Evolutionary conservation across 2,329 filamentous ascomycete genomes (phyloP).

Genomic region (Aspergillus fructus): DNA sequence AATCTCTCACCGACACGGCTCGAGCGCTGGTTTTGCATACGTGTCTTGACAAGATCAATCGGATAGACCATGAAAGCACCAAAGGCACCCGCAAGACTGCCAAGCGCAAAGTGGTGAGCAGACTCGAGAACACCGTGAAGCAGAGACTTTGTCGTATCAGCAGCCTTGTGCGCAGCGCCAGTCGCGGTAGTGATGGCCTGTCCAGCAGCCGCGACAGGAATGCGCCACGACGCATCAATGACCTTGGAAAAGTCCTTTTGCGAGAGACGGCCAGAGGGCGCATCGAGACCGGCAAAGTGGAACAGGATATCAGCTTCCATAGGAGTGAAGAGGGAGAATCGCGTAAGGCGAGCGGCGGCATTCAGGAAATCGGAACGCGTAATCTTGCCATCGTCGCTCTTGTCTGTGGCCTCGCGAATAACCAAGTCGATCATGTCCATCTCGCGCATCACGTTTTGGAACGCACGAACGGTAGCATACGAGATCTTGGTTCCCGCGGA

Average conservation of each 20-base stretch:
- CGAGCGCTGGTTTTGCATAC: constrained; percentile 94
- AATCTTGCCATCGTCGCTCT: constrained; percentile 87
- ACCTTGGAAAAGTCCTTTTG: constrained; percentile 90
- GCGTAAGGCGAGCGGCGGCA: constrained; percentile 84
- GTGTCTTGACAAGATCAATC: constrained; percentile 97
- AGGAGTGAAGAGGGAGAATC: constrained; percentile 94
- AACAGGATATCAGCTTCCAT: constrained; percentile 99
- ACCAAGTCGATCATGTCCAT: constrained; percentile 98
- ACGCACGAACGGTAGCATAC: constrained; percentile 94
- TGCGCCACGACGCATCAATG: constrained; percentile 87
- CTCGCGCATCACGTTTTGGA: constrained; percentile 96
- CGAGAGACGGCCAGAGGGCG: constrained; percentile 79
- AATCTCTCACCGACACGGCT: constrained; percentile 78
- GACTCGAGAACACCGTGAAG: constrained; percentile 70
- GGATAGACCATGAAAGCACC: constrained; percentile 99
- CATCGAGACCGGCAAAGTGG: constrained; percentile 92
- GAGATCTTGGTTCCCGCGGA: constrained; percentile 88
- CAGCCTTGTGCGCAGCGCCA: constrained; percentile 52
- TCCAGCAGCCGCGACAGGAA: constrained; percentile 57
- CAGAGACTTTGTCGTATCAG: constrained; percentile 57
- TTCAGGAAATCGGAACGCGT: constrained; percentile 92
- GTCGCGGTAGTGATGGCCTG: constrained; percentile 43
- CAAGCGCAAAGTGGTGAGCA: constrained; percentile 84
- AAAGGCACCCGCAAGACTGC: constrained; percentile 89
- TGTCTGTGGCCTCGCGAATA: constrained; percentile 78